These are phyloP conservation scores for Russula emetica DNA, from an alignment of 768 basidiomycete species.

Conservation along the genomic window DNA sequence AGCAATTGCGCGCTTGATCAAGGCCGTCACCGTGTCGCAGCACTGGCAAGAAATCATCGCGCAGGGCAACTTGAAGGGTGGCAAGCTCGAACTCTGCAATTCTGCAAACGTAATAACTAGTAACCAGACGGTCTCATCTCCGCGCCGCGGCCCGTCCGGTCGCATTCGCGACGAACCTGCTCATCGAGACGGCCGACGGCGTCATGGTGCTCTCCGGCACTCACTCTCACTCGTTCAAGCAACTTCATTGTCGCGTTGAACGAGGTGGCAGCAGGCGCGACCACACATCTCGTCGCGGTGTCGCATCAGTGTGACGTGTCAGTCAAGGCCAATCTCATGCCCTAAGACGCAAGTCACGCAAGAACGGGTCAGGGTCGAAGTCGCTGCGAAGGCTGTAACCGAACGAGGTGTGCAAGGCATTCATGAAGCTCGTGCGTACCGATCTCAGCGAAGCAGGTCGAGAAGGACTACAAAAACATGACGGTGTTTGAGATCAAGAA, in stretches of 20 bases:
- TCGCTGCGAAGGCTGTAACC: constrained; percentile 95
- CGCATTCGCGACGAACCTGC: constrained; percentile 89
- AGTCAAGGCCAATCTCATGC: too few species aligned
- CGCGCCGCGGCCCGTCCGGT: constrained; percentile 98
- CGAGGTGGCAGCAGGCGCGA: too few species aligned
- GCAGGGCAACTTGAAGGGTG: constrained; percentile 94
- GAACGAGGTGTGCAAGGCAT: constrained; percentile 95
- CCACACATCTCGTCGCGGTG: too few species aligned
- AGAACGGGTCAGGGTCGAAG: constrained; percentile 88
- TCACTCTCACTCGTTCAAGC: constrained; percentile 94
- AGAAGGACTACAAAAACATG: constrained; percentile 88
- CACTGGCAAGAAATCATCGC: too few species aligned
- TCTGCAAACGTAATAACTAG: constrained; percentile 99
- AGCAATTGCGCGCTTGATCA: constrained; percentile 93
- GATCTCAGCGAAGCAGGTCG: constrained; percentile 75
- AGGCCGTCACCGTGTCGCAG: constrained; percentile 90
- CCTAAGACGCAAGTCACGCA: constrained; percentile 99
- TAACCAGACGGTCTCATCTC: constrained; percentile 99
- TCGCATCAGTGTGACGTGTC: too few species aligned
- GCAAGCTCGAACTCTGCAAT: too few species aligned
- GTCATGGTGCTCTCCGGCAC: constrained; percentile 95
- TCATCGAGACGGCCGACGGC: constrained; percentile 97
- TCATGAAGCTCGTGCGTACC: constrained; percentile 96
- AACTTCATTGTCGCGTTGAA: constrained; percentile 99
- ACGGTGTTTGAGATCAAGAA: constrained; percentile 93